phyloP scores from a whole-genome alignment of 2,329 filamentous ascomycete species.

The Arthrinium phaeospermum region DNA sequence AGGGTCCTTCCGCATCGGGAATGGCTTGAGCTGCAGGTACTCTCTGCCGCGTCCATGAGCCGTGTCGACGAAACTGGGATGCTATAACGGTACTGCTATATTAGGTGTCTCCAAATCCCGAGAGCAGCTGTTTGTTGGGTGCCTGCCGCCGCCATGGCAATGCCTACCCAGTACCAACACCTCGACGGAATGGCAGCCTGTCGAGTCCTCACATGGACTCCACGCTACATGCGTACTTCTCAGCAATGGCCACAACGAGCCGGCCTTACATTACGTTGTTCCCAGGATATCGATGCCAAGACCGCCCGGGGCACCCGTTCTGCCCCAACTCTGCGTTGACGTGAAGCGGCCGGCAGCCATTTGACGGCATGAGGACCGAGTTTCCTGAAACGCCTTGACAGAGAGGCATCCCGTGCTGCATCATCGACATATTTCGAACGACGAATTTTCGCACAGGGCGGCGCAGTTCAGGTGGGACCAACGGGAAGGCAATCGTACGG shows the following conservation, averaged over 20 bases:
- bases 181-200: neutral
- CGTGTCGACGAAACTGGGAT: slow-evolving; percentile 11
- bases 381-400: neutral
- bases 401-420: neutral
- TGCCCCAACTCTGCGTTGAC: neutral
- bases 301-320: neutral
- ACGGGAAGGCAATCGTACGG: neutral
- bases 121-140: neutral
- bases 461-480: neutral
- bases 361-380: neutral
- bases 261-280: neutral
- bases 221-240: neutral
- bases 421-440: neutral
- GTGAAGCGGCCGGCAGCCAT: neutral
- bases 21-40: slow-evolving; percentile 19
- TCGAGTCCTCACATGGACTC: neutral
- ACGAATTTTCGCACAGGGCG: neutral
- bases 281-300: neutral
- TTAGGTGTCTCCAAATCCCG: neutral
- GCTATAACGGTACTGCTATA: slow-evolving; percentile 16
- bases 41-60: slow-evolving; percentile 17
- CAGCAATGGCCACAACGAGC: neutral
- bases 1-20: slow-evolving; percentile 13
- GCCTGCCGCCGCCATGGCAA: neutral
- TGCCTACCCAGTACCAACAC: neutral